Base-by-base conservation (phyloP, 2,329 filamentous ascomycete species). In the Botrytis paeoniae region DNA sequence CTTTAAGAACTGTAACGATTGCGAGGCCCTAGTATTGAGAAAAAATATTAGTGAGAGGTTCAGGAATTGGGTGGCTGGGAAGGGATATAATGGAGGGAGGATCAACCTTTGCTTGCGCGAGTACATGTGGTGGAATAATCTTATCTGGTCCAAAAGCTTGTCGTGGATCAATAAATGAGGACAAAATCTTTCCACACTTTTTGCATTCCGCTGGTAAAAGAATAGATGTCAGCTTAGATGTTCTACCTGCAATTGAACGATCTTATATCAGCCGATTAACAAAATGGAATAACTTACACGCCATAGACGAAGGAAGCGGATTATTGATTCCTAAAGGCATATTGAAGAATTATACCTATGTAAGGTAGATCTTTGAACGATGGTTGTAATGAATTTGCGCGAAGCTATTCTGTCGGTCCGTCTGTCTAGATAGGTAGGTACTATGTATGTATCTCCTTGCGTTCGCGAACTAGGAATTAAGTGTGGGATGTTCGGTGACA, bases 131-230 rank as follows among this genome's bases (percentile, higher is more conserved):
- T 68, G 96, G 96, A 79, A 99, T 99, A 81, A 99, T 91, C 83
- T 98, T 98, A 83, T 98, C 96, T 72, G 96, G 95, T 9, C 95
- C 94, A 82, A 98, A 97, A 32, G 95, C 85, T 85, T 98, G 95
- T 81, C 91, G 89, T 32, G 96, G 96, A 81, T 98, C 96, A 81
- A 98, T 89, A 82, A 99, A 99, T 20, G 95, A 97, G 63, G 93
- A 89, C 78, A 99, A 89, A 80, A 98, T 98, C 86, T 97, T 97
- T 81, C 93, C 93, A 81, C 94, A 96, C 85, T 99, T 99, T 83
- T 92, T 96, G 85, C 96, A 98, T 85, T 99, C 96, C 85, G 94
- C 95, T 98, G 83, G 43, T 69, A 22, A 48, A 29, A 43, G 51
- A 41, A 29, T 45, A 48, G 32, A 64, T 73, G 71, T 35, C 73